Conservation (phyloP, 2,329 filamentous ascomycete genomes). For the Trichoderma afroharzianum region DNA sequence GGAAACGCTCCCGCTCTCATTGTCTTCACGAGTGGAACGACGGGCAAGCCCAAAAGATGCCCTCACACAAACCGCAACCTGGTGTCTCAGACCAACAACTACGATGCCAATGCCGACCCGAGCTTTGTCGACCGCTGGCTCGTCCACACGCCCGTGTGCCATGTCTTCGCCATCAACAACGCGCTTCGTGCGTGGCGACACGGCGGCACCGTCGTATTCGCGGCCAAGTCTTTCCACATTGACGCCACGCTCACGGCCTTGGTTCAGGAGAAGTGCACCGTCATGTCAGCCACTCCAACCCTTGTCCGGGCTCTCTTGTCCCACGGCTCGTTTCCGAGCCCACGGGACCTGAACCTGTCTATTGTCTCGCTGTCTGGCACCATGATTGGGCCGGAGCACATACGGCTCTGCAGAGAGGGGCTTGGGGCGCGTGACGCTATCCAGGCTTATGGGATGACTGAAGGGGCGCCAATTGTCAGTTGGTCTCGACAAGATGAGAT, state of each 20-base stretch:
- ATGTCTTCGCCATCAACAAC: slow-evolving; percentile 41
- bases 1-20: slow-evolving; percentile 34
- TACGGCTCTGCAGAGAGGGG: slow-evolving; percentile 30
- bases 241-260: slow-evolving; percentile 32
- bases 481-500: slow-evolving; percentile 33
- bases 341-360: slow-evolving; percentile 28
- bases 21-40: slow-evolving; percentile 50
- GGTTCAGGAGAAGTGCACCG: slow-evolving; percentile 32
- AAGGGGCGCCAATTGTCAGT: slow-evolving; percentile 41
- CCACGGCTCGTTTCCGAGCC: slow-evolving; percentile 28
- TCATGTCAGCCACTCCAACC: slow-evolving; percentile 41
- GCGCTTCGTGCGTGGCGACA: slow-evolving; percentile 36
- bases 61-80: slow-evolving; percentile 39
- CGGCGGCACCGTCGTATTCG: slow-evolving; percentile 35
- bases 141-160: slow-evolving; percentile 36
- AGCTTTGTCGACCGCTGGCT: slow-evolving; percentile 33
- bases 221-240: slow-evolving; percentile 34
- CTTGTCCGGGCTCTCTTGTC: slow-evolving; percentile 32
- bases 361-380: slow-evolving; percentile 36
- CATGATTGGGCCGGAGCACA: slow-evolving; percentile 29
- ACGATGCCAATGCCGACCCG: slow-evolving; percentile 33
- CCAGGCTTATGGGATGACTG: slow-evolving; percentile 46
- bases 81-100: slow-evolving; percentile 35
- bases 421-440: slow-evolving; percentile 32
- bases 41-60: slow-evolving; percentile 44